These are phyloP conservation scores for Pistacia atlantica DNA, from an alignment of 345 rosid species.

Conservation along the genomic window DNA sequence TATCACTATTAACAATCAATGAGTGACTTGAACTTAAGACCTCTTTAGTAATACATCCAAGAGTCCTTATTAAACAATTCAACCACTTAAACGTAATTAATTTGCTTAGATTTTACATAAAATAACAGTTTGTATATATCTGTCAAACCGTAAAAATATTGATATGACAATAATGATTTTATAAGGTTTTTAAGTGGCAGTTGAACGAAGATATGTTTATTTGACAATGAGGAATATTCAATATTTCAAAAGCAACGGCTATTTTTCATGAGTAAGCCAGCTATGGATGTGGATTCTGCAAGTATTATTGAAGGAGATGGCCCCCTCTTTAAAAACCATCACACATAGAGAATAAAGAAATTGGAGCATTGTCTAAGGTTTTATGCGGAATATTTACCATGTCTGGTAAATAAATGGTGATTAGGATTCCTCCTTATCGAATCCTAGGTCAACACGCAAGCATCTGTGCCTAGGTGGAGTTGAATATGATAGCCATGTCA, in stretches of 20 bases:
- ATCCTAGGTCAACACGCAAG: slow-evolving; percentile 40
- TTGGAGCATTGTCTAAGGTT: slow-evolving; percentile 27
- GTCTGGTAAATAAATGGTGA: slow-evolving; percentile 31
- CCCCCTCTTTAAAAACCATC: slow-evolving; percentile 17
- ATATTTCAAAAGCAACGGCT: slow-evolving; percentile 33
- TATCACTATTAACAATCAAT: too few relatives aligned
- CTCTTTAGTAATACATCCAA: too few relatives aligned
- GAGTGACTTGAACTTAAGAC: too few relatives aligned
- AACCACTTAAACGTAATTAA: background rate
- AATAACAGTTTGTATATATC: background rate
- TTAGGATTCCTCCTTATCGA: slow-evolving; percentile 53
- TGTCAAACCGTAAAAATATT: slow-evolving; percentile 11
- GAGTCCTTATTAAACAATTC: too few relatives aligned
- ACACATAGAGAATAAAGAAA: slow-evolving; percentile 35
- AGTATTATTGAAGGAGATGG: slow-evolving; percentile 29
- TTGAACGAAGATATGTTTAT: background rate
- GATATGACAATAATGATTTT: slow-evolving; percentile 12
- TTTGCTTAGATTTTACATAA: background rate
- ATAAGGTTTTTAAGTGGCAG: slow-evolving; percentile 9
- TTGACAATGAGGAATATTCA: slow-evolving; percentile 26
- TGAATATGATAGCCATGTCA: slow-evolving; percentile 20
- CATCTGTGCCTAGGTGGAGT: slow-evolving; percentile 25
- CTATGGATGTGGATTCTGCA: slow-evolving; percentile 30
- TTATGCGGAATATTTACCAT: slow-evolving; percentile 22
- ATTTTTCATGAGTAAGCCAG: slow-evolving; percentile 13